A percentile compares a stretch with the other conserved stretches of the same genome.
phyloP scores from a whole-genome alignment of 805 yeast genomes.

The Pichia kluyveri region DNA sequence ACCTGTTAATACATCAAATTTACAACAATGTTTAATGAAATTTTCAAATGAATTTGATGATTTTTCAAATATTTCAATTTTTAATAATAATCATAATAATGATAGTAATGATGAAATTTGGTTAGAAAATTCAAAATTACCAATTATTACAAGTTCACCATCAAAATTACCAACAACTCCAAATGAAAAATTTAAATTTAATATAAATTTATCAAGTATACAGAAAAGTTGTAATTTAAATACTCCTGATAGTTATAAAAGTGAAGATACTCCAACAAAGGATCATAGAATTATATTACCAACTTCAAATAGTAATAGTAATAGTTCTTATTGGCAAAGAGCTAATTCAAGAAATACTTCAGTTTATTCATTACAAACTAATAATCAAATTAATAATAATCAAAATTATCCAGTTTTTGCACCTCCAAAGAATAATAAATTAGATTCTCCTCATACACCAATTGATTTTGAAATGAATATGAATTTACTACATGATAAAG shows the following conservation, averaged over 20 bases:
- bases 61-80: conserved; percentile 20
- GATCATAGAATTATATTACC: not conserved
- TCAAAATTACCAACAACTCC: conserved; percentile 3
- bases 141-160: not conserved
- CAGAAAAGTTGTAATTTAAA: not conserved
- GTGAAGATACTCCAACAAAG: conserved; percentile 4
- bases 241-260: conserved; percentile 7
- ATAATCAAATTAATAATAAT: not conserved
- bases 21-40: conserved; percentile 31
- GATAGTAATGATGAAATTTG: conserved; percentile 15
- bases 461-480: conserved; percentile 5
- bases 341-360: conserved; percentile 14
- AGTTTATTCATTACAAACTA: conserved; percentile 5
- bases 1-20: conserved; percentile 30
- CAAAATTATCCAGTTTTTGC: conserved; percentile 11
- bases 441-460: conserved; percentile 13
- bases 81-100: conserved; percentile 17
- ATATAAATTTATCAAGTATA: conserved; percentile 1
- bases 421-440: conserved; percentile 5
- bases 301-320: conserved; percentile 8
- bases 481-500: too few relatives aligned
- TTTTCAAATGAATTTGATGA: conserved; percentile 36
- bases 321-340: conserved; percentile 16
- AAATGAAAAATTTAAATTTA: not conserved
- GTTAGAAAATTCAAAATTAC: conserved; percentile 2